Percentiles rank a stretch among this genome's conserved stretches.
Conservation (phyloP, 306 rosid genomes). For the Lathyrus sativus region DNA sequence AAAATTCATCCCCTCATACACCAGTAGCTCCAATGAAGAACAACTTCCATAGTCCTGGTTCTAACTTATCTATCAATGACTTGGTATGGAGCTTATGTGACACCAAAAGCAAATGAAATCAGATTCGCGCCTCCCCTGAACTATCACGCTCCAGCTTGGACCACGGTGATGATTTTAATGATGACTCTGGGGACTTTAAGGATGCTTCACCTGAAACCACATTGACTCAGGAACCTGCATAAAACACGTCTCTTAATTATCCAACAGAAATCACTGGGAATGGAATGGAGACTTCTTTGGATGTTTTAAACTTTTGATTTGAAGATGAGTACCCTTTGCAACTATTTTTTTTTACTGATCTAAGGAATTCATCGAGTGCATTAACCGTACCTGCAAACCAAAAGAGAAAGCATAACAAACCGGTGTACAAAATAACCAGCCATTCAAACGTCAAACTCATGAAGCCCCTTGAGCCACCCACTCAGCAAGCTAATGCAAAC, state of each 20-base stretch:
- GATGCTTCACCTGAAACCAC: slow-evolving; percentile 53
- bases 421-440: no score
- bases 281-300: slow-evolving; percentile 41
- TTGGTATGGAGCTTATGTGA: slow-evolving; percentile 64
- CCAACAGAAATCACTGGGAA: slow-evolving; percentile 50
- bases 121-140: slow-evolving; percentile 33
- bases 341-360: no score
- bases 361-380: no score
- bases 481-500: no score
- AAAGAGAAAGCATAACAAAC: no score
- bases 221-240: slow-evolving; percentile 50
- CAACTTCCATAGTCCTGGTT: slow-evolving; percentile 39
- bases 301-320: slow-evolving; percentile 45
- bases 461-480: no score
- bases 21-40: slow-evolving; percentile 42
- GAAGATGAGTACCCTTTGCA: no score
- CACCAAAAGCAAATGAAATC: slow-evolving; percentile 52
- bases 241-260: slow-evolving; percentile 42
- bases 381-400: no score
- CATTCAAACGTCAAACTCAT: no score
- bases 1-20: slow-evolving; percentile 46
- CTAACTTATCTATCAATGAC: slow-evolving; percentile 68
- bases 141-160: slow-evolving; percentile 47
- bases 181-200: slow-evolving; percentile 76
- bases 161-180: slow-evolving; percentile 53